Conservation (phyloP, 257 asterid genomes). For the Linderniella brevidens region DNA sequence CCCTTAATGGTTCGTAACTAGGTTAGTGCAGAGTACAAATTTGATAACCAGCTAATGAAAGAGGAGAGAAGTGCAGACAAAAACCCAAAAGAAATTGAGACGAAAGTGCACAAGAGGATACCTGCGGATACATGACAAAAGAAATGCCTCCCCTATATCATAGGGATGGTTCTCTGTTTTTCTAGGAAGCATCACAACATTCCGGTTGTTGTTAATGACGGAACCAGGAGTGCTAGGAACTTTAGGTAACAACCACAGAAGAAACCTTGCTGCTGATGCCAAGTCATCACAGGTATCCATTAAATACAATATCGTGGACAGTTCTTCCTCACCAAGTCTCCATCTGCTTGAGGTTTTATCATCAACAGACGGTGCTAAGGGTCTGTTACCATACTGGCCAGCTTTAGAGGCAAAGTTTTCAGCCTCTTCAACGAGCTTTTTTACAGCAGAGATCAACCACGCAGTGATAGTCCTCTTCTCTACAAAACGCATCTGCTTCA, state of each 20-base stretch:
- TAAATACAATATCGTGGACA: conserved; percentile 61
- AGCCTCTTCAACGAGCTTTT: conserved; percentile 65
- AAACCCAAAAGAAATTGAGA: neutral
- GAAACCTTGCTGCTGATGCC: conserved; percentile 61
- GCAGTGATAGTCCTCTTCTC: conserved; percentile 49
- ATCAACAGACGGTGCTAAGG: conserved; percentile 41
- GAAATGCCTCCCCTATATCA: conserved; percentile 80
- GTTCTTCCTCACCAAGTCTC: conserved; percentile 89
- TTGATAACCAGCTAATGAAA: neutral
- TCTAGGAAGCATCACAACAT: conserved; percentile 43
- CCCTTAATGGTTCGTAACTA: neutral
- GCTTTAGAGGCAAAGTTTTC: conserved; percentile 47
- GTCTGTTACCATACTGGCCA: conserved; percentile 62
- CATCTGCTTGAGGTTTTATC: conserved; percentile 45
- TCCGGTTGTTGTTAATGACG: conserved; percentile 49
- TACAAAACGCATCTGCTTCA: conserved; percentile 60
- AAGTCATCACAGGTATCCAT: conserved; percentile 76
- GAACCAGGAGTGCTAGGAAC: conserved; percentile 43
- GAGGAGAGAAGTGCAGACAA: neutral
- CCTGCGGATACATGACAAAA: conserved; percentile 76
- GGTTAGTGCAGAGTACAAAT: neutral
- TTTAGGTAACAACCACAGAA: conserved; percentile 83
- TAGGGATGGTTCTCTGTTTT: conserved; percentile 42
- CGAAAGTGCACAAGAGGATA: conserved; percentile 9
- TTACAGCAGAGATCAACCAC: conserved; percentile 69